Evolutionary conservation across 257 asterid genomes (phyloP).

Genomic region (Striga asiatica): DNA sequence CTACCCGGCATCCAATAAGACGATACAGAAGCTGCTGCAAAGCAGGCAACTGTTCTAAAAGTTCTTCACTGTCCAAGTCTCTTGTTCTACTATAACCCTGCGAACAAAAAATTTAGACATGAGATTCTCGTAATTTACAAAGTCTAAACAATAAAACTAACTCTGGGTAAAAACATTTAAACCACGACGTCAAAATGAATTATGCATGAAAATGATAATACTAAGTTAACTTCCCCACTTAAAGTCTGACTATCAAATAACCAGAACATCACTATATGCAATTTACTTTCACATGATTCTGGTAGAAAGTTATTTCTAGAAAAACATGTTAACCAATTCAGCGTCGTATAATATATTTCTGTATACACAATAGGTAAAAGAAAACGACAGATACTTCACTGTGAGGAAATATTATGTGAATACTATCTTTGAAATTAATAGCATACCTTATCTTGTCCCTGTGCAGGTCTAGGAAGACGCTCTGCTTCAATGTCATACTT

Average conservation of each 20-base stretch:
- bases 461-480: constrained; percentile 75
- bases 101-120: background rate
- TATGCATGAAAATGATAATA: background rate
- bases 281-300: background rate
- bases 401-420: background rate
- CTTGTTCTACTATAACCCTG: constrained; percentile 83
- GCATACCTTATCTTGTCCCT: constrained; percentile 77
- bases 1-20: constrained; percentile 89
- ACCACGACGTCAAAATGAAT: background rate
- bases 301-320: background rate
- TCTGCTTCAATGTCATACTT: constrained; percentile 90
- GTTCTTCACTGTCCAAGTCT: constrained; percentile 74
- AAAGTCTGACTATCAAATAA: background rate
- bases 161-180: background rate
- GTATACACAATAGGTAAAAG: background rate
- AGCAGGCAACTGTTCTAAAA: constrained; percentile 80
- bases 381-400: background rate
- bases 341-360: too few species aligned
- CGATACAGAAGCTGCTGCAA: constrained; percentile 85
- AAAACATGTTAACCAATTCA: background rate
- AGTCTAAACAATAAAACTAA: background rate
- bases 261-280: background rate
- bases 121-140: constrained; percentile 5
- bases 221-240: background rate
- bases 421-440: constrained; percentile 6